Conservation (phyloP, 768 basidiomycete genomes). For the Pisolithus microcarpus region DNA sequence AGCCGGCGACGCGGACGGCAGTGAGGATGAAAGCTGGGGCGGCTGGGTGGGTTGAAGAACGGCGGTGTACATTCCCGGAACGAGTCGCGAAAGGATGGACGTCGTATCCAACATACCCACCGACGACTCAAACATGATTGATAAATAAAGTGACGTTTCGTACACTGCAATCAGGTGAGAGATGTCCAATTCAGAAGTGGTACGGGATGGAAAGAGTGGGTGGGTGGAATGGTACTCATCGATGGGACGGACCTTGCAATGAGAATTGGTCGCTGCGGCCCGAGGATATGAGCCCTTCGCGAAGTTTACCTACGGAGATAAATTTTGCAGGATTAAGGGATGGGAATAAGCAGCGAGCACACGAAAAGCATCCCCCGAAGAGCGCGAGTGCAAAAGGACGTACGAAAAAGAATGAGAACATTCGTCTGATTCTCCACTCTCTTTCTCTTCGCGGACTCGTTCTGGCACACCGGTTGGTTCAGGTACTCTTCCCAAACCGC, state of each 20-base stretch:
- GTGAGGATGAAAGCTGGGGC: too few relatives aligned
- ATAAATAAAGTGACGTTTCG: slow-evolving; percentile 64
- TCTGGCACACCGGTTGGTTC: slow-evolving; percentile 9
- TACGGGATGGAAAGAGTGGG: not conserved
- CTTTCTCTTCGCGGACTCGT: slow-evolving; percentile 25
- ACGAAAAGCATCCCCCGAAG: not conserved
- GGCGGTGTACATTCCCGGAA: slow-evolving; percentile 40
- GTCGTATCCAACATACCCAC: slow-evolving; percentile 40
- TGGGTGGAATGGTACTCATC: not conserved
- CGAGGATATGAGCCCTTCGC: slow-evolving; percentile 65
- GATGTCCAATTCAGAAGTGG: too few relatives aligned
- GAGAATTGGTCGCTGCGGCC: slow-evolving; percentile 54
- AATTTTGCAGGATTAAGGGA: not conserved
- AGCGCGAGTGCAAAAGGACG: slow-evolving; percentile 21
- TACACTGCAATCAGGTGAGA: slow-evolving; percentile 40
- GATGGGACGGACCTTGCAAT: slow-evolving; percentile 48
- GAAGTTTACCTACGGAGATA: slow-evolving; percentile 53
- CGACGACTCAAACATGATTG: slow-evolving; percentile 54
- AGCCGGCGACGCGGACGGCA: too few relatives aligned
- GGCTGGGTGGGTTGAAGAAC: too few relatives aligned
- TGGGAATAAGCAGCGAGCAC: too few relatives aligned
- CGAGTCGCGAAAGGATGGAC: slow-evolving; percentile 53
- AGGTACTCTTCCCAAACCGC: slow-evolving; percentile 38
- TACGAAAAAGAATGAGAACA: slow-evolving; percentile 66
- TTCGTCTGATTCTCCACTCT: slow-evolving; percentile 55